Percentiles rank a stretch among this genome's conserved stretches.
phyloP scores from a whole-genome alignment of 495 filamentous ascomycete species.

The Chaetomium tenue region DNA sequence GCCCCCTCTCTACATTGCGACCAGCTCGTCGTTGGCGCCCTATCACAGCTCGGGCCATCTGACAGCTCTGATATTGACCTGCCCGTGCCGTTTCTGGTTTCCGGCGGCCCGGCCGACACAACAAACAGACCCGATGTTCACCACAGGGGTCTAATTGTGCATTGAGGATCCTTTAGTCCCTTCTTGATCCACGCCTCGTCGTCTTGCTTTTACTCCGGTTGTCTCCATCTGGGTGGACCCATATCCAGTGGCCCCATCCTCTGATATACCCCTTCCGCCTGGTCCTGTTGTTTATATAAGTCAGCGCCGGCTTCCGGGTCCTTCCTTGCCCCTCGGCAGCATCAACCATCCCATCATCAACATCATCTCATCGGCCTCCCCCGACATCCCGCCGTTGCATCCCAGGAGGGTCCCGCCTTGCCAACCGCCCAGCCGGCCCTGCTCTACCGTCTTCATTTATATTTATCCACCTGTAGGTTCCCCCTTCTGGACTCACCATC shows the following conservation, averaged over 20 bases:
- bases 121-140: background rate
- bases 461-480: conserved; percentile 19
- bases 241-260: conserved; percentile 8
- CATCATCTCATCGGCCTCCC: conserved; percentile 16
- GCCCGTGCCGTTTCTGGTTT: conserved; percentile 13
- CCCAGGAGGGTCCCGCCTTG: conserved; percentile 16
- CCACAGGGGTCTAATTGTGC: conserved; percentile 3
- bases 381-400: conserved; percentile 27
- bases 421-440: conserved; percentile 11
- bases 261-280: conserved; percentile 26
- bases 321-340: conserved; percentile 16
- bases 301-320: conserved; percentile 18
- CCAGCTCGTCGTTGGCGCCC: conserved; percentile 10
- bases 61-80: conserved; percentile 24
- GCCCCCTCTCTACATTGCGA: conserved; percentile 1
- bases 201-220: conserved; percentile 17
- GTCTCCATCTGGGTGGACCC: conserved; percentile 20
- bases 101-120: conserved; percentile 4
- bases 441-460: conserved; percentile 13
- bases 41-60: conserved; percentile 16
- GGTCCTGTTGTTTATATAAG: conserved; percentile 27
- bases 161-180: conserved; percentile 9
- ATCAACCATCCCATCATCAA: conserved; percentile 14
- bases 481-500: conserved; percentile 2
- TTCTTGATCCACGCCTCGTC: conserved; percentile 18